Evolutionary conservation across 768 basidiomycete species (phyloP).

Genomic region (Boletus insuetus): DNA sequence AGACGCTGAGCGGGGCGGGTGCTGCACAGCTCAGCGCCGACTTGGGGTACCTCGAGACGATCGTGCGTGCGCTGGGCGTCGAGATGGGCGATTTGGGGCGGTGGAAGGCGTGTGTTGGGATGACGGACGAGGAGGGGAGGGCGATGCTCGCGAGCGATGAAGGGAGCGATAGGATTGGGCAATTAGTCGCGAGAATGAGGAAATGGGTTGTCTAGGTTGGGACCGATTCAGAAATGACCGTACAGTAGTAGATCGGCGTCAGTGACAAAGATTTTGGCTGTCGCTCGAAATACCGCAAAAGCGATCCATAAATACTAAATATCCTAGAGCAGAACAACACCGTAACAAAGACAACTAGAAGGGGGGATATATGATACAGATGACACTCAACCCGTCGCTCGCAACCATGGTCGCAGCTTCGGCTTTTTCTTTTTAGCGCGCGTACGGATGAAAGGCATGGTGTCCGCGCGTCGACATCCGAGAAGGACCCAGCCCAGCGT

Average conservation of each 20-base stretch:
- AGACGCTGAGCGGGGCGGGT: slow-evolving; percentile 58
- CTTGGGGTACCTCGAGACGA: slow-evolving; percentile 86
- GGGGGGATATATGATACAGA: slow-evolving; percentile 32
- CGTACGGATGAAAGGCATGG: slow-evolving; percentile 65
- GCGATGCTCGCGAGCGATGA: slow-evolving; percentile 16
- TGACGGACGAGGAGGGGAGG: slow-evolving; percentile 49
- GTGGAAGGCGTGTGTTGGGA: slow-evolving; percentile 72
- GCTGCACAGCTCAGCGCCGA: slow-evolving; percentile 85
- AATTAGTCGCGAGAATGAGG: slow-evolving; percentile 31
- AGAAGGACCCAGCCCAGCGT: slow-evolving; percentile 45
- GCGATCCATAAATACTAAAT: slow-evolving; percentile 12
- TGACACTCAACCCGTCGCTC: neutral
- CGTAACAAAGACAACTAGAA: slow-evolving; percentile 13
- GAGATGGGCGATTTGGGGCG: slow-evolving; percentile 75
- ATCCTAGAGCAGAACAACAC: slow-evolving; percentile 9
- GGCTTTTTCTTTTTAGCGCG: slow-evolving; percentile 36
- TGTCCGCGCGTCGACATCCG: slow-evolving; percentile 52
- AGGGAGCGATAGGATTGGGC: slow-evolving; percentile 17
- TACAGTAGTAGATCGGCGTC: no score
- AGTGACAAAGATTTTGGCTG: no score
- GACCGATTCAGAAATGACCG: no score
- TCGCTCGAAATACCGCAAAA: neutral
- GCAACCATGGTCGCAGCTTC: no score
- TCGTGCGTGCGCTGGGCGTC: slow-evolving; percentile 86
- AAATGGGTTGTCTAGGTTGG: slow-evolving; percentile 22